Conservation (phyloP, 345 rosid species). For the Cardiospermum halicacabum region DNA sequence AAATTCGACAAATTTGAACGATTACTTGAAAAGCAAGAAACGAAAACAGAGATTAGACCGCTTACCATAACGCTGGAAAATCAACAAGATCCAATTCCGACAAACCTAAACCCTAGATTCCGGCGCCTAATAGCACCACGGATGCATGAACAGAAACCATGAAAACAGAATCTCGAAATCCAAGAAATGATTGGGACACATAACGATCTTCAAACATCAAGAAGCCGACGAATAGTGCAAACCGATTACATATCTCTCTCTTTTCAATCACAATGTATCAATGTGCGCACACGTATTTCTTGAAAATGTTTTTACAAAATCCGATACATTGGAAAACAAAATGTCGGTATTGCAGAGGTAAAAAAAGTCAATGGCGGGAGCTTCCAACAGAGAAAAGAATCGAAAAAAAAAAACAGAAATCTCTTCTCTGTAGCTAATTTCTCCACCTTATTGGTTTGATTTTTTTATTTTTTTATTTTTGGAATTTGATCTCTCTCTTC, state of each 20-base stretch:
- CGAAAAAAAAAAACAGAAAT: neutral
- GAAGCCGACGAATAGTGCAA: neutral
- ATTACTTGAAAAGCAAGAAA: conserved; percentile 12
- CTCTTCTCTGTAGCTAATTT: conserved; percentile 9
- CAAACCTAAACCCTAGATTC: conserved; percentile 24
- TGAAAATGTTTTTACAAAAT: neutral
- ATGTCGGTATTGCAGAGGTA: conserved; percentile 1
- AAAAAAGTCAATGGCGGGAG: conserved; percentile 14
- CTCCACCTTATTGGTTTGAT: neutral
- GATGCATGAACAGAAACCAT: conserved; percentile 18
- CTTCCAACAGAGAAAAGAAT: conserved; percentile 12
- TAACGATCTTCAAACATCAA: neutral
- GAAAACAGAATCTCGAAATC: conserved; percentile 11
- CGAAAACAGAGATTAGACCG: neutral
- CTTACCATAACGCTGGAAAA: conserved; percentile 29
- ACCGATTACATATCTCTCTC: neutral
- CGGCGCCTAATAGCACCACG: neutral
- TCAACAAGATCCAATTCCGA: conserved; percentile 23
- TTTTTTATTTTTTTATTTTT: neutral
- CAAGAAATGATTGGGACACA: neutral
- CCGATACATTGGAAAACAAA: neutral
- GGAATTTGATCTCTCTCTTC: conserved; percentile 2
- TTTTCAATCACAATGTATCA: neutral
- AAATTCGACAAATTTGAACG: neutral
- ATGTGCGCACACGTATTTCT: neutral